Base-by-base conservation (phyloP, 2,329 filamentous ascomycete species). In the Verticillium tricorpus region DNA sequence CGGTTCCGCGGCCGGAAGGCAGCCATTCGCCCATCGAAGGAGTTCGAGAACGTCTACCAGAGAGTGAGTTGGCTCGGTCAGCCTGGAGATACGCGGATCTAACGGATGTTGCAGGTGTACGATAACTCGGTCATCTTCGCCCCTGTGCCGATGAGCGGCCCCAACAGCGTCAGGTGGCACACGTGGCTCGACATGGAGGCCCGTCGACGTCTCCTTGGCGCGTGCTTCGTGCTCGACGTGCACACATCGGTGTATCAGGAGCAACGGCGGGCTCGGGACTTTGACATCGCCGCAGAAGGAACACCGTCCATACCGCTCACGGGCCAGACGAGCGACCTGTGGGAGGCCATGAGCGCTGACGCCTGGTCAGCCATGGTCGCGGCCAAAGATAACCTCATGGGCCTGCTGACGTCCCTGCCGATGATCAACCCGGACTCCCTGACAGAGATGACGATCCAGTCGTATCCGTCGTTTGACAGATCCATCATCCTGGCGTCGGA, bases 221-320 rank as follows among this genome's bases (percentile, higher is more conserved):
- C 79, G 15, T 87, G 83, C 72, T 85, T 86, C 70, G 72, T 85
- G 60, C 74, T 85, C 61, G 85, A 87, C 68, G 76, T 81, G 7
- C 84, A 86, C 63, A 78, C 82, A 68, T 79, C 82, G 64, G 74
- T 81, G 64, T 86, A 84, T 67, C 77, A 82, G 59, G 81, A 87
- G 70, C 81, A 83, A 65, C 76, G 59, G n/a, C 58, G 64, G 5
- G 54, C 61, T 50, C 69, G 72, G 35, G 75, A 74, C 54, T 72
- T 80, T 66, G 72, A 80, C 64, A 72, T 74, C 56, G 68, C 69
- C 37, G 68, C 70, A 61, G 67, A 73, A 56, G 65, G 72, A 62
- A 71, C 72, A 64, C 69, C 80, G 19, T 68, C 73, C 3, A 79
- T 85, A 34, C 78, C 82, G n/a, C 70, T 85, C 58, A 77, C 77